phyloP scores from a whole-genome alignment of 441 rosid genomes.

The Isatis lusitanica region DNA sequence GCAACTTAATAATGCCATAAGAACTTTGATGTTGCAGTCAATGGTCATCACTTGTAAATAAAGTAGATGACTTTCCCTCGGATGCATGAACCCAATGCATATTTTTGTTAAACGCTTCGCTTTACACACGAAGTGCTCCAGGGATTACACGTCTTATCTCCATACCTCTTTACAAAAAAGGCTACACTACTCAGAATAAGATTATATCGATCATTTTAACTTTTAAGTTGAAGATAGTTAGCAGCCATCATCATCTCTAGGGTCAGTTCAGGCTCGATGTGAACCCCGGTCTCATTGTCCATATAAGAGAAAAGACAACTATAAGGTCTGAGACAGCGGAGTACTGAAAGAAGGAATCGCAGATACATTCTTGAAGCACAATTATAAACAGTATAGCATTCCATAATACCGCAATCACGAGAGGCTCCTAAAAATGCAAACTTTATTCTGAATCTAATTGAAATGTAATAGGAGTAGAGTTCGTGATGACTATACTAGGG shows the following conservation, averaged over 20 bases:
- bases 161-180: neutral
- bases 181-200: no score
- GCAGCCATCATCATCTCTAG: slow-evolving; percentile 99
- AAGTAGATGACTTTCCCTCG: neutral
- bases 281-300: slow-evolving; percentile 91
- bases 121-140: neutral
- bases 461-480: neutral
- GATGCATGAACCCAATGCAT: neutral
- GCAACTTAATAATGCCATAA: slow-evolving; percentile 1
- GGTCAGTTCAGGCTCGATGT: slow-evolving; percentile 84
- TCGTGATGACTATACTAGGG: neutral
- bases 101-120: neutral
- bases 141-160: neutral
- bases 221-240: slow-evolving; percentile 70
- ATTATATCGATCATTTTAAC: neutral
- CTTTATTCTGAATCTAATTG: neutral
- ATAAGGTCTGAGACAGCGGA: neutral
- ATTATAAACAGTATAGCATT: neutral
- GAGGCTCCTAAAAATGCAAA: neutral
- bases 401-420: neutral
- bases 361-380: neutral
- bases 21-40: neutral
- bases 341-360: neutral
- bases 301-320: slow-evolving; percentile 38
- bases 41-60: neutral